Base-by-base conservation (phyloP, 176 grass and related monocot species). In the Ananas comosus region DNA sequence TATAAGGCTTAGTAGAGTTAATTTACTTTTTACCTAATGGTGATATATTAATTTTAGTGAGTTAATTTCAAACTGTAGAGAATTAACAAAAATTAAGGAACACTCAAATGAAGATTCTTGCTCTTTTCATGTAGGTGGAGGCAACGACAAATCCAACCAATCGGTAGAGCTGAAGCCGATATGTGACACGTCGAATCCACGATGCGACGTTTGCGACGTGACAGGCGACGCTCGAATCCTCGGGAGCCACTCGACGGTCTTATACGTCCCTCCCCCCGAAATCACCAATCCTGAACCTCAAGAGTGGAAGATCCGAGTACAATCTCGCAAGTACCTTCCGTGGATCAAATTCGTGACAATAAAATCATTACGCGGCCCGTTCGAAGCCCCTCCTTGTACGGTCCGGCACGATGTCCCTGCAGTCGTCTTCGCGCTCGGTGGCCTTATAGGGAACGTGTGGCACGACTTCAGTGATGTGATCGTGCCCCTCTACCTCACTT, bases 401-500 rank as follows among this genome's bases (percentile, higher is more conserved):
- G 82, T 77, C 27, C 50, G 27, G 50, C 76, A 88, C 57, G 51
- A 48, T 13, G 33, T 91, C n/a, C 75, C 72, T 1, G 79, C 82
- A 17, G 19, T 88, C 24, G 85, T 91, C 24, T 88, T 91, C 68
- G 81, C 89, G 11, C 82, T 91, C 23, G 87, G 87, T 65, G 82
- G 85, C 25, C 81, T 91, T 3, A 91, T 85, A 13, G 83, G 79
- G 28, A 91, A 91, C 53, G 51, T 71, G 65, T 91, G 89, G 85
- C 89, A 91, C 64, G 89, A 85, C 53, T 88, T 91, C 75, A 88
- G 78, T 33, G 89, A 91, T 65, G 82, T 91, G 68, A 51, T 91
- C 18, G 16, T 91, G 56, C 89, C 89, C 1, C 79, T 91, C 68
- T 91, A 88, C 79, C 22, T 88, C 51, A 82, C 82, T 28, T 12